These are phyloP conservation scores for Stephania cephalantha DNA, from an alignment of 164 flowering plant species.

Conservation along the genomic window DNA sequence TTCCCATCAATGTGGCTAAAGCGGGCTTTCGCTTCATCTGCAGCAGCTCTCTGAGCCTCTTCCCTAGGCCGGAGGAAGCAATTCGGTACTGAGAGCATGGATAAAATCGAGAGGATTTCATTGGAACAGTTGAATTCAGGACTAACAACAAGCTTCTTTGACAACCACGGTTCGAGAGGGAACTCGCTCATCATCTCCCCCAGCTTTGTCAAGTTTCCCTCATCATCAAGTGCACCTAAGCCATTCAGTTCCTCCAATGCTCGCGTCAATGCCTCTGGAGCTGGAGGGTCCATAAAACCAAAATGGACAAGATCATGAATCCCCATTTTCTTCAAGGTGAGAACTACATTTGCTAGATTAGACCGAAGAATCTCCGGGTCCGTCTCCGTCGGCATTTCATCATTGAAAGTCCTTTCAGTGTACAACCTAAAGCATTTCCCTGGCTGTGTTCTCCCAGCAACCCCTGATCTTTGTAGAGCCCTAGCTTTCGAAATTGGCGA, in stretches of 20 bases:
- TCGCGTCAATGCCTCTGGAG: slow-evolving; percentile 93
- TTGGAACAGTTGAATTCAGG: slow-evolving; percentile 91
- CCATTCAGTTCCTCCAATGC: slow-evolving; percentile 85
- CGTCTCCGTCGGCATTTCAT: slow-evolving; percentile 88
- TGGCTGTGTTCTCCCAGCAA: slow-evolving; percentile 99
- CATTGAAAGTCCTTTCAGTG: slow-evolving; percentile 72
- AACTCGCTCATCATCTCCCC: slow-evolving; percentile 97
- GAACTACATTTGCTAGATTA: slow-evolving; percentile 88
- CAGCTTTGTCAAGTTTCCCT: slow-evolving; percentile 79
- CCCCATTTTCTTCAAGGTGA: slow-evolving; percentile 83
- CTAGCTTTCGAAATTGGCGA: slow-evolving; percentile 94
- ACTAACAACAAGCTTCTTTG: slow-evolving; percentile 94
- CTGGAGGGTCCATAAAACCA: slow-evolving; percentile 99
- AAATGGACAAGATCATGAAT: slow-evolving; percentile 94
- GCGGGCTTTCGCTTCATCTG: slow-evolving; percentile 93
- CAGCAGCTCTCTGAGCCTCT: slow-evolving; percentile 90
- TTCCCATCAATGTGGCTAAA: slow-evolving; percentile 86
- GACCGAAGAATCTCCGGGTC: slow-evolving; percentile 89
- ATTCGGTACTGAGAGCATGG: slow-evolving; percentile 99
- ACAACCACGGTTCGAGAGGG: slow-evolving; percentile 94
- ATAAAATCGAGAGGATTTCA: slow-evolving; percentile 81
- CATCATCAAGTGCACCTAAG: slow-evolving; percentile 94
- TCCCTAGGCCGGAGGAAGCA: slow-evolving; percentile 99
- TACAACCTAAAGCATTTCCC: slow-evolving; percentile 94
- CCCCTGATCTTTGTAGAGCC: slow-evolving; percentile 93